Evolutionary conservation across 78 protist species (phyloP), one percentile per base, ranked within the genome.

Genomic region (Andalucia godoyi): DNA sequence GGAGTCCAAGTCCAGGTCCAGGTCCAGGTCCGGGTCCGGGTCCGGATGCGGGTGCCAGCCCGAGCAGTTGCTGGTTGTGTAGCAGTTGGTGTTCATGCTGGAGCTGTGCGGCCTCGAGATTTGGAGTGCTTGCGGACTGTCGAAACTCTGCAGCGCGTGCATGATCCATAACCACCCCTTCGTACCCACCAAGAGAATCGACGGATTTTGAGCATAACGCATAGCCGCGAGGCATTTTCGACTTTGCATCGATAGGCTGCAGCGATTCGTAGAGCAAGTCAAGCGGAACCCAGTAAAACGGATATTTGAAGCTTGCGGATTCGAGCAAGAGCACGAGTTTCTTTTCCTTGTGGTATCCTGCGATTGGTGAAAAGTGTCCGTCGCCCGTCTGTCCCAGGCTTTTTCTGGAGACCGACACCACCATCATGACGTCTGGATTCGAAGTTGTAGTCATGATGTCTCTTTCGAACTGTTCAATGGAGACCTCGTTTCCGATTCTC

Each of bases 291-390:
- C 93, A 87, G 55, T 83, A 80, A 2, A 89, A 79, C 0, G 93
- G 79, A 34, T 87, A 83, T 58, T 84, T 87, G 54, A 87, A 88
- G 18, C 89, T 43, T 0, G 94, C 94, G 1, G 81, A 86, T 57
- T 88, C 94, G 52, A 88, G 53, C 10, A 88, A 57, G 53, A 88
- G 72, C 25, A 81, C 85, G 37, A 33, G 13, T 61, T 88, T 88
- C 0, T 33, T 18, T 2, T 25, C 76, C 13, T 47, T 57, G 39
- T 88, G 72, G 40, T 81, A 88, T 4, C 80, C 89, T 30, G 86
- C 89, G n/a, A 84, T 77, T 4, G 90, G 89, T 6, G 74, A 52
- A 57, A 76, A 88, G 52, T 88, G 93, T 1, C 90, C 90, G 18
- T 45, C 52, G 1, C 90, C 94, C 0, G 94, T 88, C 32, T 88